Conservation (phyloP, 1,284 basidiomycete species). For the Lentinula novae-zelandiae region DNA sequence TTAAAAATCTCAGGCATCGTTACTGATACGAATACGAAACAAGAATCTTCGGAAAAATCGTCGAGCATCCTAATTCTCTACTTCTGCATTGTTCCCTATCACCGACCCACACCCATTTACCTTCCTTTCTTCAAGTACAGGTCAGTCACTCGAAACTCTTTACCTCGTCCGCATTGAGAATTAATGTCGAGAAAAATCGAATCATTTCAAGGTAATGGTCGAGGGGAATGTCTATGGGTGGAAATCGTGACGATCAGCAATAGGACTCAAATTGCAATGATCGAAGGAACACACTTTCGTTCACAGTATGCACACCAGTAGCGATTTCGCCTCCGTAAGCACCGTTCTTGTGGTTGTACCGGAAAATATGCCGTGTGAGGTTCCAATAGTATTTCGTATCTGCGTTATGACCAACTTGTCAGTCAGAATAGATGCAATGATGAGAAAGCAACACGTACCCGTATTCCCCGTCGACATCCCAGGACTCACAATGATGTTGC, state of each 20-base stretch:
- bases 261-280: neutral
- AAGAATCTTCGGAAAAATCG: too few relatives aligned
- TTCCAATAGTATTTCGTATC: conserved; percentile 54
- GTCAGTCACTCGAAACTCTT: neutral
- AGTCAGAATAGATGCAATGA: neutral
- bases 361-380: conserved; percentile 49
- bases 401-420: conserved; percentile 9
- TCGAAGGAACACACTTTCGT: conserved; percentile 23
- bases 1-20: too few relatives aligned
- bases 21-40: too few relatives aligned
- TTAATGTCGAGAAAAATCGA: conserved; percentile 41
- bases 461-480: conserved; percentile 36
- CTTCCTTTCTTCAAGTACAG: neutral
- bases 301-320: conserved; percentile 35
- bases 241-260: neutral
- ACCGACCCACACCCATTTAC: too few relatives aligned
- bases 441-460: conserved; percentile 18
- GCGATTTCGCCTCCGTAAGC: conserved; percentile 11
- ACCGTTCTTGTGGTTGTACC: conserved; percentile 39
- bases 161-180: conserved; percentile 42
- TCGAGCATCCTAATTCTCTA: too few relatives aligned
- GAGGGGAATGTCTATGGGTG: neutral
- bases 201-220: conserved; percentile 25
- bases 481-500: conserved; percentile 30
- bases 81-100: too few relatives aligned